Evolutionary conservation across 306 rosid genomes (phyloP).

Genomic region (Rubus idaeus): DNA sequence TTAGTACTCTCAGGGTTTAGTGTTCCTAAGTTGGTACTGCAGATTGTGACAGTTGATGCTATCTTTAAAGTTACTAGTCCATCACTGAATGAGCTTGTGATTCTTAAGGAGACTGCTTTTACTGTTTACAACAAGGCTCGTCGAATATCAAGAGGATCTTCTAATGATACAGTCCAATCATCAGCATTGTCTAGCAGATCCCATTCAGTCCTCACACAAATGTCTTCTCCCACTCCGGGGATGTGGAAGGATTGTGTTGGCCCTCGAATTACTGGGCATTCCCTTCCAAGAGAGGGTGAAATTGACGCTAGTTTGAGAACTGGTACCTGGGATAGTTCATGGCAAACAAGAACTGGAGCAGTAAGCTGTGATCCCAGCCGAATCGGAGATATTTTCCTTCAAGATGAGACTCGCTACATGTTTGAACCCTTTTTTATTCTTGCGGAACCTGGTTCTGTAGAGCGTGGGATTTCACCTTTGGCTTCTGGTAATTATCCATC

Average conservation of each 20-base stretch:
- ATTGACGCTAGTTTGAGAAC: conserved; percentile 90
- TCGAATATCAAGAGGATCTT: conserved; percentile 76
- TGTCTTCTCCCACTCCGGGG: conserved; percentile 81
- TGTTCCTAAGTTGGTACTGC: conserved; percentile 85
- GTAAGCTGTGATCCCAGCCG: conserved; percentile 75
- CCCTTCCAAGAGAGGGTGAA: conserved; percentile 93
- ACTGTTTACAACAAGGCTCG: conserved; percentile 95
- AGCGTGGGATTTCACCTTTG: conserved; percentile 67
- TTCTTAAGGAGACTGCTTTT: conserved; percentile 91
- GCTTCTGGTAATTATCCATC: conserved; percentile 53
- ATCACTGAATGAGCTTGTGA: conserved; percentile 76
- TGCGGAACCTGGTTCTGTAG: conserved; percentile 90
- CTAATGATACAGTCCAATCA: conserved; percentile 58
- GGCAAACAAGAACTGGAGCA: conserved; percentile 83
- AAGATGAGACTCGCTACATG: conserved; percentile 83
- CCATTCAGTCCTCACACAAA: conserved; percentile 72
- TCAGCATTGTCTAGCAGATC: conserved; percentile 70
- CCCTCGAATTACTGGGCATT: conserved; percentile 80
- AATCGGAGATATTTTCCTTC: conserved; percentile 63
- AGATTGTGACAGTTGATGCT: conserved; percentile 92
- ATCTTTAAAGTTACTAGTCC: conserved; percentile 94
- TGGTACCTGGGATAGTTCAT: conserved; percentile 88
- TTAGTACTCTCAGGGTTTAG: conserved; percentile 82
- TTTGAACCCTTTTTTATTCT: conserved; percentile 97
- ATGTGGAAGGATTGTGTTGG: conserved; percentile 97